phyloP scores from a whole-genome alignment of 2,329 filamentous ascomycete species.

The Nothophaeocryptopus gaeumannii region DNA sequence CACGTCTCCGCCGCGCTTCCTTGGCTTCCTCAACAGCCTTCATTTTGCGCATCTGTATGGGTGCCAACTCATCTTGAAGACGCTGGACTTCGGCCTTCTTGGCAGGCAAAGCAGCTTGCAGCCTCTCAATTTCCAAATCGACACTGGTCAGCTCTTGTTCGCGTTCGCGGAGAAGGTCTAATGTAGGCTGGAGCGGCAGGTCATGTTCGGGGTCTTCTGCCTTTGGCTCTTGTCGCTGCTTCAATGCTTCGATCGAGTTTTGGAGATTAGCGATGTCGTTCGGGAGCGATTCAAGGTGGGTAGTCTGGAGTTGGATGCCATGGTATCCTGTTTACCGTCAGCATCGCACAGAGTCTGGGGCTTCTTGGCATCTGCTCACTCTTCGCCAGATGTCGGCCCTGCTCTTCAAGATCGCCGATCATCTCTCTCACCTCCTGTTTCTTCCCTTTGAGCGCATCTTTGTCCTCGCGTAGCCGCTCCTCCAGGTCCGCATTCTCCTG shows the following conservation, averaged over 20 bases:
- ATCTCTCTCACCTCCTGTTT: slow-evolving; percentile 76
- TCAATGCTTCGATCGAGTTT: slow-evolving; percentile 48
- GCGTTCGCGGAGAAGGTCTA: slow-evolving; percentile 38
- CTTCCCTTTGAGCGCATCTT: slow-evolving; percentile 71
- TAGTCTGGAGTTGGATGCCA: slow-evolving; percentile 51
- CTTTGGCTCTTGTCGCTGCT: slow-evolving; percentile 37
- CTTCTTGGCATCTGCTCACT: slow-evolving; percentile 37
- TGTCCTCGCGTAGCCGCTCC: slow-evolving; percentile 64
- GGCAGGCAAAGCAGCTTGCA: slow-evolving; percentile 61
- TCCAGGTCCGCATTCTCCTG: slow-evolving; percentile 80
- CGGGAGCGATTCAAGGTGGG: slow-evolving; percentile 52
- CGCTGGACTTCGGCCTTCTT: slow-evolving; percentile 67
- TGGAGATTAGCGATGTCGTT: slow-evolving; percentile 53
- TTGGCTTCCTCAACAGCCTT: slow-evolving; percentile 65
- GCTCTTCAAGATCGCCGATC: slow-evolving; percentile 67
- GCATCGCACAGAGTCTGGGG: neutral
- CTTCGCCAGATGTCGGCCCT: slow-evolving; percentile 57
- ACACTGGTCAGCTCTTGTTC: slow-evolving; percentile 42
- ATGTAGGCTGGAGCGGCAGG: slow-evolving; percentile 45
- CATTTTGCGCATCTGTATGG: slow-evolving; percentile 64
- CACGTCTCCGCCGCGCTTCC: slow-evolving; percentile 67
- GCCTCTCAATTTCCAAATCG: slow-evolving; percentile 44
- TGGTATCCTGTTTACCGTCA: slow-evolving; percentile 48
- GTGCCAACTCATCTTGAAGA: slow-evolving; percentile 64
- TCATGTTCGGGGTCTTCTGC: slow-evolving; percentile 38